Evolutionary conservation across 2,329 filamentous ascomycete genomes (phyloP).

Genomic region (Fonsecaea erecta): DNA sequence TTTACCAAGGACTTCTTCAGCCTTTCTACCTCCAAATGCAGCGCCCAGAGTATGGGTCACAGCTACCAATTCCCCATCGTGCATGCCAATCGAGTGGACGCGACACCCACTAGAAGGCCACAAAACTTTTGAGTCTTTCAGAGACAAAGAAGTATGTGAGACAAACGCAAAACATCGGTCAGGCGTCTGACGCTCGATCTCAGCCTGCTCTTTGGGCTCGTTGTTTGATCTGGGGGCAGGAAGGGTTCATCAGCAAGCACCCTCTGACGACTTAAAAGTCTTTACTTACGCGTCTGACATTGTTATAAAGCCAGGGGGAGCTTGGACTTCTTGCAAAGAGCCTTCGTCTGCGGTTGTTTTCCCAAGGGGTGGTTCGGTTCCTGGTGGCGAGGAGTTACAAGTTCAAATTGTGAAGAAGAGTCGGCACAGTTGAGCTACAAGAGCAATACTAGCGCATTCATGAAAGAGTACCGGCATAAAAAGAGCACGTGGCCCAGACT

Average conservation of each 20-base stretch:
- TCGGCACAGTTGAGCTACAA: not conserved
- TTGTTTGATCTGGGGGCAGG: not conserved
- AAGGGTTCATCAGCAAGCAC: not conserved
- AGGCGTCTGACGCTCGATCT: not conserved
- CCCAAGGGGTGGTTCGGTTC: not conserved
- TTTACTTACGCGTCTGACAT: not conserved
- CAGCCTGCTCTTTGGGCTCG: not conserved
- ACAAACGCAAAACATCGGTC: not conserved
- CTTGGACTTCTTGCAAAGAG: not conserved
- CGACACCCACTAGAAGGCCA: not conserved
- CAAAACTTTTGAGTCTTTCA: conserved; percentile 13
- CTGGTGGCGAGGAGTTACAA: not conserved
- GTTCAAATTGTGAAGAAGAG: not conserved
- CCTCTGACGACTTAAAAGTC: not conserved
- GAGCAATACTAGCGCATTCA: not conserved
- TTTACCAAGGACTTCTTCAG: conserved; percentile 6
- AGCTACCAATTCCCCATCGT: conserved; percentile 1
- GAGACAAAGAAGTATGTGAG: not conserved
- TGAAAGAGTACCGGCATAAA: not conserved
- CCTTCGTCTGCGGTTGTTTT: not conserved
- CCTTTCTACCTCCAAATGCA: not conserved
- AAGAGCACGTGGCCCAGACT: not conserved
- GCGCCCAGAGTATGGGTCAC: not conserved
- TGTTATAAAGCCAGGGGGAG: not conserved
- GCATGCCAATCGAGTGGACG: not conserved